Evolutionary conservation across 176 grass and related monocot species (phyloP), one percentile per base, ranked within the genome.

Genomic region (Lolium multiflorum): DNA sequence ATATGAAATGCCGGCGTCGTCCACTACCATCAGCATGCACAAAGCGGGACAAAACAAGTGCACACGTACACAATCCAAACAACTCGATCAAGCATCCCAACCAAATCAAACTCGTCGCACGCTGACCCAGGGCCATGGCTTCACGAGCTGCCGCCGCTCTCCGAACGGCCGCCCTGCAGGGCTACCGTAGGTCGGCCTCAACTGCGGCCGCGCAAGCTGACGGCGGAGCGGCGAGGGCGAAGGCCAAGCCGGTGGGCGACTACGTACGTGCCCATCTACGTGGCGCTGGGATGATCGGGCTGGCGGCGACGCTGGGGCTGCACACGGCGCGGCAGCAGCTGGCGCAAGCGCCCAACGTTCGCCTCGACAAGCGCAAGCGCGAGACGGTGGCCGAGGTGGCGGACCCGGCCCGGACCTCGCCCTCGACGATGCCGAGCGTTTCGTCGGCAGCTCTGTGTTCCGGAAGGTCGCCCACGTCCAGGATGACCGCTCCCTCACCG

Each of bases 351-450:
- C 96, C 96, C 62, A 95, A 92, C 90, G 96, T 98, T 3, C 74
- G 92, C 6, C 83, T 98, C 18, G 87, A 93, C 85, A 98, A 98
- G 91, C 89, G 87, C 83, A 98, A 95, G 86, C 91, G 96, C 18
- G 93, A 89, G 88, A 44, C 85, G 47, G 82, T 98, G 71, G 77
- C 96, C 0, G 96, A 98, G 91, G 91, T 92, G 83, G 88, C 43
- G 0, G 91, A 84, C 82, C 96, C 96, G 0, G n/a, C n/a, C n/a
- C n/a, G n/a, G 89, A 98, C 59, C 39, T 90, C 15, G 86, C 89
- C 1, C 43, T 93, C 9, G 64, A 62, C 15, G 93, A 92, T 57
- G 86, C 73, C 20, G 88, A 91, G 56, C 89, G 78, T 5, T 95
- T 93, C 83, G 65, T 95, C 11, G 58, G 61, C 48, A 16, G 26